phyloP scores from a whole-genome alignment of 805 yeast species.

The Yarrowia porcina region DNA sequence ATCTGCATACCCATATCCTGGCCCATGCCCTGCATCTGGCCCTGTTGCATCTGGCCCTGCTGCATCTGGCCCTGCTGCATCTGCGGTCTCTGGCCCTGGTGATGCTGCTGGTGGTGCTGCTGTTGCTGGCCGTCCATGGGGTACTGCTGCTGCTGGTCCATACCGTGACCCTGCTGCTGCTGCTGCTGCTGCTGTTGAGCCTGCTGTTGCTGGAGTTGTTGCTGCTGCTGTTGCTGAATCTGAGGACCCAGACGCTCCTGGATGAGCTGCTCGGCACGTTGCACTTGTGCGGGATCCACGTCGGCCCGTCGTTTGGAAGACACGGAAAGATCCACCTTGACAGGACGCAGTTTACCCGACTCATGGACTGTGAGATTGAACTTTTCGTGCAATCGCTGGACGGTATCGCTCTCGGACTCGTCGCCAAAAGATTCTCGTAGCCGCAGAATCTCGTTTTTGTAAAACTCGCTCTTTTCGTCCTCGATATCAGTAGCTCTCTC shows the following conservation, averaged over 20 bases:
- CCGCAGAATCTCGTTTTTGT: constrained; percentile 31
- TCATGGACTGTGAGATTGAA: constrained; percentile 17
- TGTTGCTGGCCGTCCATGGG: constrained; percentile 16
- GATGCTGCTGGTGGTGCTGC: constrained; percentile 1
- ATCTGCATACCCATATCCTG: constrained; percentile 25
- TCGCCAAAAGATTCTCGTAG: constrained; percentile 37
- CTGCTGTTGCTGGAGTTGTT: not conserved
- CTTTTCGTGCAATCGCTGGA: not conserved
- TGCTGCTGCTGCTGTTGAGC: not conserved
- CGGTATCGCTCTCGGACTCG: constrained; percentile 10
- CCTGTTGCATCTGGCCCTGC: constrained; percentile 10
- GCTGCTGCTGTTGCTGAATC: constrained; percentile 13
- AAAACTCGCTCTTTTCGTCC: constrained; percentile 30
- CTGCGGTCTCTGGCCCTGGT: not conserved
- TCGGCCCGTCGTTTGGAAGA: constrained; percentile 15
- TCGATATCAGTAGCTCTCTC: constrained; percentile 30
- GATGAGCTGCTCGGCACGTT: constrained; percentile 21
- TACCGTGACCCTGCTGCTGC: not conserved
- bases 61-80: constrained; percentile 16
- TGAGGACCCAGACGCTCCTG: constrained; percentile 19
- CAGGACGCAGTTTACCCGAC: constrained; percentile 15
- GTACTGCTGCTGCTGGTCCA: constrained; percentile 21
- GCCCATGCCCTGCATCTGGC: constrained; percentile 23
- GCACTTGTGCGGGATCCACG: not conserved
- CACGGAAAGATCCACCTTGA: not conserved